Evolutionary conservation across 768 basidiomycete genomes (phyloP).

Genomic region (Agrocybe praecox): DNA sequence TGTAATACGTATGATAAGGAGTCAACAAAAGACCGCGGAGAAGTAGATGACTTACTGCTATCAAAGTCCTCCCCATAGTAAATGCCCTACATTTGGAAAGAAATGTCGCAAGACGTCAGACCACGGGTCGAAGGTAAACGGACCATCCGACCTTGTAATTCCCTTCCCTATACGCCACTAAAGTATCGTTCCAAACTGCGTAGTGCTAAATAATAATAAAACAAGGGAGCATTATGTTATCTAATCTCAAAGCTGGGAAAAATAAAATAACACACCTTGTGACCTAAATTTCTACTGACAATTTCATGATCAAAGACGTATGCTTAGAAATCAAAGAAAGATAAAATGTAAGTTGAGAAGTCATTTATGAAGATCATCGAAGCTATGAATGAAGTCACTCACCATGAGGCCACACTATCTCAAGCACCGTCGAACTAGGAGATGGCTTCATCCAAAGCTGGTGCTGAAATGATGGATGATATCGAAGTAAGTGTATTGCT

Average conservation of each 20-base stretch:
- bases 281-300: constrained; percentile 38
- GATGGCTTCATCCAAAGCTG: constrained; percentile 70
- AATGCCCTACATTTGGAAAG: background rate
- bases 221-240: background rate
- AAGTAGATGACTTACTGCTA: constrained; percentile 5
- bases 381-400: constrained; percentile 16
- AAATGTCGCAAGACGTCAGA: background rate
- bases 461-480: constrained; percentile 32
- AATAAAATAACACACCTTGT: constrained; percentile 26
- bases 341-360: no score
- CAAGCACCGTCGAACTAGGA: constrained; percentile 61
- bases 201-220: constrained; percentile 13
- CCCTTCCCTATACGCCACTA: constrained; percentile 7
- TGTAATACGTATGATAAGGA: constrained; percentile 2
- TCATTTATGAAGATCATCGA: no score
- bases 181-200: constrained; percentile 16
- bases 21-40: background rate
- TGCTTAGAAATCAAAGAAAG: background rate
- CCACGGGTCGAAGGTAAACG: background rate
- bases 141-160: constrained; percentile 6
- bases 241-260: background rate
- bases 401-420: constrained; percentile 67
- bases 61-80: constrained; percentile 1
- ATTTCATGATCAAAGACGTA: constrained; percentile 34
- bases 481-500: background rate